phyloP scores from a whole-genome alignment of 768 basidiomycete genomes.

The Boletus subparvulus region DNA sequence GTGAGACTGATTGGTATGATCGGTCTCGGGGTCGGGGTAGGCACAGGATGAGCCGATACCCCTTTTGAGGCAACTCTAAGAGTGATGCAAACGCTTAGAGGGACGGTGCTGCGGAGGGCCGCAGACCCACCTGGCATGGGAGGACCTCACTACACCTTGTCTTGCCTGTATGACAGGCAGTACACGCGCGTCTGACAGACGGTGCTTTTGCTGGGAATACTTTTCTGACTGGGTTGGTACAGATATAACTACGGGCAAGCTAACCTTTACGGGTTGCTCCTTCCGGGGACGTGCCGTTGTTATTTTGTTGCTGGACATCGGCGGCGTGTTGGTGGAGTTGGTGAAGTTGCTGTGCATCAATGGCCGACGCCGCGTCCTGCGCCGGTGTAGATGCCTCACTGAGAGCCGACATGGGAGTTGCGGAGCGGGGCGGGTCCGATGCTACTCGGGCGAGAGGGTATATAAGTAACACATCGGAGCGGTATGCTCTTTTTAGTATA shows the following conservation, averaged over 20 bases:
- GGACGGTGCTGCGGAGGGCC: slow-evolving; percentile 7
- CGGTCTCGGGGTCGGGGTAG: slow-evolving; percentile 75
- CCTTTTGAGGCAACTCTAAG: slow-evolving; percentile 78
- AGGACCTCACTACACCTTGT: slow-evolving; percentile 80
- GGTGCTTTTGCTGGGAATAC: slow-evolving; percentile 65
- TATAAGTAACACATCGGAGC: slow-evolving; percentile 32
- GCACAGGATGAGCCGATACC: slow-evolving; percentile 68
- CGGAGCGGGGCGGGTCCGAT: slow-evolving; percentile 39
- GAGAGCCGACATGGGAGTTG: slow-evolving; percentile 72
- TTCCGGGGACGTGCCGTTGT: slow-evolving; percentile 30
- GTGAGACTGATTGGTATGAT: slow-evolving; percentile 40
- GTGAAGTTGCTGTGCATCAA: slow-evolving; percentile 58
- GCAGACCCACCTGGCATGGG: slow-evolving; percentile 65
- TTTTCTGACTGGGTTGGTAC: slow-evolving; percentile 11
- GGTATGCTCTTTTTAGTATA: slow-evolving; percentile 22
- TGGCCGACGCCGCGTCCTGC: slow-evolving; percentile 57
- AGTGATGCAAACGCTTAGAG: slow-evolving; percentile 3
- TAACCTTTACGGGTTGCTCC: slow-evolving; percentile 57
- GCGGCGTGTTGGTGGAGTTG: slow-evolving; percentile 37
- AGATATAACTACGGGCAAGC: slow-evolving; percentile 27
- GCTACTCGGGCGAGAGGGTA: slow-evolving; percentile 24
- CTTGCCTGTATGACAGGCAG: slow-evolving; percentile 80
- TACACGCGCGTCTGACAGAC: slow-evolving; percentile 77
- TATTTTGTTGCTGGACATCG: slow-evolving; percentile 38
- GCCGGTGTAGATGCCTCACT: slow-evolving; percentile 68